A percentile compares a stretch with the other conserved stretches of the same genome.
These are phyloP conservation scores for Pythium scleroteichum DNA, from an alignment of 352 stramenopile species.

Conservation along the genomic window DNA sequence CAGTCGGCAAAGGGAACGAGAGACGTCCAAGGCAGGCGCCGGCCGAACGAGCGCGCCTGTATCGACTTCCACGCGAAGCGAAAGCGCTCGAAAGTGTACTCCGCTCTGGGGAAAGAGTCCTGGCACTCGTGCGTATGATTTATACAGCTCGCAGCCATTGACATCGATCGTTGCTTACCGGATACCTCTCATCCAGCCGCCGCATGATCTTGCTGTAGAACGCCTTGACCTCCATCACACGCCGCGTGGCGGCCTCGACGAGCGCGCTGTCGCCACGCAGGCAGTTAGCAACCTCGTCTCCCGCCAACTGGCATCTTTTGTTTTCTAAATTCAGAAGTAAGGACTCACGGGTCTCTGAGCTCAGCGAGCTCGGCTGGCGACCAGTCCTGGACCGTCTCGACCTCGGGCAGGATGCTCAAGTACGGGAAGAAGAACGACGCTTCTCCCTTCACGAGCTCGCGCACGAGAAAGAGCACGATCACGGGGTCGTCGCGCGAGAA, in stretches of 20 bases:
- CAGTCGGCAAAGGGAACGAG: conserved; percentile 93
- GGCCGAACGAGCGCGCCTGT: conserved; percentile 90
- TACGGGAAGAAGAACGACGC: conserved; percentile 90
- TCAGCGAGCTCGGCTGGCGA: conserved; percentile 54
- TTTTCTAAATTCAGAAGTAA: too few species aligned
- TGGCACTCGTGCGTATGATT: conserved; percentile 7
- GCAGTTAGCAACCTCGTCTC: neutral
- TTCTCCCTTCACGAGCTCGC: conserved; percentile 59
- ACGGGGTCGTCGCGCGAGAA: conserved; percentile 83
- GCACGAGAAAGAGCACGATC: conserved; percentile 82
- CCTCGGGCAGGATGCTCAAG: conserved; percentile 76
- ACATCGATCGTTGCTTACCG: conserved; percentile 36
- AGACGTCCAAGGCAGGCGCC: conserved; percentile 86
- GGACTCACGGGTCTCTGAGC: conserved; percentile 64
- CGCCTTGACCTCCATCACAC: conserved; percentile 54
- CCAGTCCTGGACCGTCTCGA: conserved; percentile 86
- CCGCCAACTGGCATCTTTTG: too few species aligned
- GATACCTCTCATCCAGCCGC: conserved; percentile 49
- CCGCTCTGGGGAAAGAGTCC: conserved; percentile 44
- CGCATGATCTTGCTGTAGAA: conserved; percentile 58
- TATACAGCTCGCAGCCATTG: too few species aligned
- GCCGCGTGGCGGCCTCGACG: conserved; percentile 43
- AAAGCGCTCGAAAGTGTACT: conserved; percentile 74
- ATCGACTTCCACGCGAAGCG: conserved; percentile 89
- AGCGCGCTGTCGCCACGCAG: conserved; percentile 33